Conservation (phyloP, 1,139 yeast species). For the Ogataea hybrid region DNA sequence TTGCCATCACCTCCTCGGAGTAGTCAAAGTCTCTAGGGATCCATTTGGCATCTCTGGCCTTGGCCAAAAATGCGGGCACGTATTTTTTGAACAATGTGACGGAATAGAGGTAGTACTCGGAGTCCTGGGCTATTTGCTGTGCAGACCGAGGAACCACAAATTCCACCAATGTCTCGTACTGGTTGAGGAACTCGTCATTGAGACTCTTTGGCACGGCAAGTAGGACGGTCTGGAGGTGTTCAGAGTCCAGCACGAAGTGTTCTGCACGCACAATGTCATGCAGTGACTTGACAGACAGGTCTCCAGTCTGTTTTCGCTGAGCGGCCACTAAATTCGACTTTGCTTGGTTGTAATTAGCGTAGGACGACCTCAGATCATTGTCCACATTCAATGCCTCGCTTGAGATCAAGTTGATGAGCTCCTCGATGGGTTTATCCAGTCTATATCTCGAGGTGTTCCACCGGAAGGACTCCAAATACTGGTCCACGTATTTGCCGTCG, state of each 20-base stretch:
- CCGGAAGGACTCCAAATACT: slow-evolving; percentile 67
- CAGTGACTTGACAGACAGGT: slow-evolving; percentile 82
- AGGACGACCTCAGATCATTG: slow-evolving; percentile 71
- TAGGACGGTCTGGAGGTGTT: slow-evolving; percentile 77
- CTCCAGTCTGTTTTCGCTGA: slow-evolving; percentile 91
- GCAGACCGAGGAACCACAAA: slow-evolving; percentile 96
- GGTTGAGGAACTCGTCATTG: slow-evolving; percentile 55
- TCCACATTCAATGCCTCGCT: slow-evolving; percentile 81
- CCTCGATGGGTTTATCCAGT: slow-evolving; percentile 77
- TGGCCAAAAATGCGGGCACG: slow-evolving; percentile 63
- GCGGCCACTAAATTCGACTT: slow-evolving; percentile 83
- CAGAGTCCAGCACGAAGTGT: slow-evolving; percentile 83
- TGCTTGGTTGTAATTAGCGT: slow-evolving; percentile 73
- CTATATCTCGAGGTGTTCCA: slow-evolving; percentile 91
- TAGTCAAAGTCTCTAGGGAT: slow-evolving; percentile 91
- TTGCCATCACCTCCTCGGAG: slow-evolving; percentile 72
- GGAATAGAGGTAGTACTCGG: slow-evolving; percentile 68
- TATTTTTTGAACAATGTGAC: slow-evolving; percentile 85
- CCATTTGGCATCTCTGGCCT: slow-evolving; percentile 84
- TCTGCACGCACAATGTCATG: slow-evolving; percentile 86
- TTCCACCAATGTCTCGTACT: slow-evolving; percentile 73
- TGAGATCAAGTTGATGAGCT: slow-evolving; percentile 66
- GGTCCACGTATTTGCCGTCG: slow-evolving; percentile 49
- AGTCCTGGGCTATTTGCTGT: slow-evolving; percentile 61
- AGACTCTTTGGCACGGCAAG: slow-evolving; percentile 80